Evolutionary conservation across 805 yeast species (phyloP).

Genomic region (Ogataea haglerorum): DNA sequence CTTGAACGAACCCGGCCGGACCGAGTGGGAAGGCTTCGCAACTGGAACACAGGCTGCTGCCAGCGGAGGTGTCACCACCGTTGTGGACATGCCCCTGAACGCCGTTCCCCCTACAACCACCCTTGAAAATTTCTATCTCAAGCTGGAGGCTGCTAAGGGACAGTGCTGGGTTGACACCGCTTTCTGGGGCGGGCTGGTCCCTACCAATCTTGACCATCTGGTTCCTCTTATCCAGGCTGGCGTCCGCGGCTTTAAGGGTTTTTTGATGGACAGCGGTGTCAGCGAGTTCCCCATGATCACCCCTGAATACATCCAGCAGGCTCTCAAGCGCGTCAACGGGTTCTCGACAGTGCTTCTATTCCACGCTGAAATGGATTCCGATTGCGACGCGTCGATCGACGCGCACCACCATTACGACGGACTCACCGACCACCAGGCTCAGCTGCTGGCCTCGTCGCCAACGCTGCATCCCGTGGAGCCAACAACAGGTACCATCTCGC

Average conservation of each 20-base stretch:
- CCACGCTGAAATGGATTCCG: slow-evolving; percentile 78
- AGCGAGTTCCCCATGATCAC: slow-evolving; percentile 88
- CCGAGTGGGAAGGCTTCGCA: slow-evolving; percentile 98
- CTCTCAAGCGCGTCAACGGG: slow-evolving; percentile 61
- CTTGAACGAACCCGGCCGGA: slow-evolving; percentile 94
- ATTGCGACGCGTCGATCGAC: slow-evolving; percentile 26
- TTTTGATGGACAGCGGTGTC: slow-evolving; percentile 91
- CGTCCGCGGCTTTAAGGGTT: slow-evolving; percentile 92
- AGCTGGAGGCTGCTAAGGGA: slow-evolving; percentile 72
- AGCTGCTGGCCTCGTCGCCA: slow-evolving; percentile 54
- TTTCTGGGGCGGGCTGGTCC: slow-evolving; percentile 95
- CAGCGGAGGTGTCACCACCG: slow-evolving; percentile 94
- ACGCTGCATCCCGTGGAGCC: slow-evolving; percentile 59
- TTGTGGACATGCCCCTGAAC: slow-evolving; percentile 92
- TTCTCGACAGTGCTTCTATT: slow-evolving; percentile 76
- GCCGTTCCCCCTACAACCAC: slow-evolving; percentile 96
- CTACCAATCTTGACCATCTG: slow-evolving; percentile 66
- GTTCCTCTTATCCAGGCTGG: slow-evolving; percentile 79
- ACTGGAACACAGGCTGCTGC: slow-evolving; percentile 95
- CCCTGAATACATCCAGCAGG: slow-evolving; percentile 59
- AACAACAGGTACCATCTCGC: slow-evolving; percentile 43
- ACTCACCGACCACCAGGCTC: slow-evolving; percentile 48
- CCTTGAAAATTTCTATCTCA: slow-evolving; percentile 66
- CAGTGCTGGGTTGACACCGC: slow-evolving; percentile 93
- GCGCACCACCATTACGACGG: slow-evolving; percentile 35